Evolutionary conservation across 2,329 filamentous ascomycete species (phyloP).

Genomic region (Beauveria medogensis): DNA sequence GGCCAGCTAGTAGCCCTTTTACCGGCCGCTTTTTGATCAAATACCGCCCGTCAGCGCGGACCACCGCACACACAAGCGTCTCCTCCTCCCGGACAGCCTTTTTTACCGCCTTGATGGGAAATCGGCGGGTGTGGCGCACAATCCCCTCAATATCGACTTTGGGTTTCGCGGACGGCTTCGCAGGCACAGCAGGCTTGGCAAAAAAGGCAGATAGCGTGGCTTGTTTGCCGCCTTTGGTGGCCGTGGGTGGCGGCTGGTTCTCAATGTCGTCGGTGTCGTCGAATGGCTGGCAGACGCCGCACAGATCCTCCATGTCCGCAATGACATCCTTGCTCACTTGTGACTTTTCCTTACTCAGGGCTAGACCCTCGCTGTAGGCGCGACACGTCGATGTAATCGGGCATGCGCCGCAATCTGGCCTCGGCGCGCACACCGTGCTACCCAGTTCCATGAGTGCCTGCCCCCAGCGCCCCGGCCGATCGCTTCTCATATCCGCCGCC

Average conservation of each 20-base stretch:
- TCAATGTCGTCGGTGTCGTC: constrained; percentile 12
- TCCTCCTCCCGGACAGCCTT: constrained; percentile 45
- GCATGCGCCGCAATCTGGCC: constrained; percentile 46
- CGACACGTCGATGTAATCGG: constrained; percentile 44
- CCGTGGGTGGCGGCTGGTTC: constrained; percentile 2
- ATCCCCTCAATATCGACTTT: constrained; percentile 26
- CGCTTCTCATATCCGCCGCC: constrained; percentile 28
- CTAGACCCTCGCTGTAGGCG: constrained; percentile 39
- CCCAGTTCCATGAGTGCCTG: constrained; percentile 60
- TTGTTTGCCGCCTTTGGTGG: constrained; percentile 19
- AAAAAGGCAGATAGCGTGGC: constrained; percentile 30
- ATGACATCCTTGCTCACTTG: constrained; percentile 6
- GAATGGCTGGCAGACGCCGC: constrained; percentile 39
- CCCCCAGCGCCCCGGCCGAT: constrained; percentile 52
- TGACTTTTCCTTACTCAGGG: constrained; percentile 18
- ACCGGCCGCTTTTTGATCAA: constrained; percentile 43
- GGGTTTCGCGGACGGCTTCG: constrained; percentile 7
- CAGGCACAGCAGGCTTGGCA: constrained; percentile 10
- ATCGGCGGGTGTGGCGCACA: constrained; percentile 38
- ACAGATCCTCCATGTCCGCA: constrained; percentile 43
- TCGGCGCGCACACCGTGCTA: constrained; percentile 53
- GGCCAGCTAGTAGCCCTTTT: constrained; percentile 45
- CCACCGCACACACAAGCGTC: constrained; percentile 45
- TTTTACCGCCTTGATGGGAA: constrained; percentile 43
- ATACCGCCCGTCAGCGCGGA: constrained; percentile 34